Base-by-base conservation (phyloP, 352 stramenopile species). In the Globisporangium carolinianum region DNA sequence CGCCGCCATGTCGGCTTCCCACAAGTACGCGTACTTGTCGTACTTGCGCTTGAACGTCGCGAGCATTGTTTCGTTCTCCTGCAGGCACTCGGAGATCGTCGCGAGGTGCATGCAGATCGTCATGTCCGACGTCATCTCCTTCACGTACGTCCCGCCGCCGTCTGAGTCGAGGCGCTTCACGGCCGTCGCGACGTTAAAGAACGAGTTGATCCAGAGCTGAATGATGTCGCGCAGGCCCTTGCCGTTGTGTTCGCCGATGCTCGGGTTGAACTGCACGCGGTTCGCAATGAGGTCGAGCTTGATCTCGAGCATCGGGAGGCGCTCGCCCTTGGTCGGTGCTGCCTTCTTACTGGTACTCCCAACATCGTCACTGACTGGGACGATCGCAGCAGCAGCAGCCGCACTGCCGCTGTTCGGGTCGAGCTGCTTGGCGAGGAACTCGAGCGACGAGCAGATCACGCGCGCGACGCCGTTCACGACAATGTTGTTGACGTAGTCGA, bases 401-500 rank as follows among this genome's bases (percentile, higher is more conserved):
- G 47, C 43, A 9, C 61, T 68, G 3, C 67, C 75, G n/a, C 75
- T 73, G 36, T 86, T 84, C 10, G 91, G 84, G 49, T 98, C 91
- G 4, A 99, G 77, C 59, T 99, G 94, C 62, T 98, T 92, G 0
- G 94, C 79, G 5, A 99, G 70, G 63, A 96, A 98, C 57, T 98
- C 79, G 2, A 94, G 69, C 8, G 80, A 91, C 6, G 80, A 90
- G 47, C 80, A 92, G 51, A 94, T 92, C 53, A 90, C 82, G 1
- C 78, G 79, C 0, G 95, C 89, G 4, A 99, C 80, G 18, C 97
- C 97, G 50, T 94, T 86, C 14, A 98, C 89, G 12, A 99, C 93
- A 15, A 98, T 95, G 66, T 96, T 98, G 72, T 98, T 99, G 51
- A 99, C 90, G 61, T 98, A 99, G 65, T 99, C 93, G 17, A 98